Conservation (phyloP, 371 early-diverging fungal genomes). For the Ordospora colligata region DNA sequence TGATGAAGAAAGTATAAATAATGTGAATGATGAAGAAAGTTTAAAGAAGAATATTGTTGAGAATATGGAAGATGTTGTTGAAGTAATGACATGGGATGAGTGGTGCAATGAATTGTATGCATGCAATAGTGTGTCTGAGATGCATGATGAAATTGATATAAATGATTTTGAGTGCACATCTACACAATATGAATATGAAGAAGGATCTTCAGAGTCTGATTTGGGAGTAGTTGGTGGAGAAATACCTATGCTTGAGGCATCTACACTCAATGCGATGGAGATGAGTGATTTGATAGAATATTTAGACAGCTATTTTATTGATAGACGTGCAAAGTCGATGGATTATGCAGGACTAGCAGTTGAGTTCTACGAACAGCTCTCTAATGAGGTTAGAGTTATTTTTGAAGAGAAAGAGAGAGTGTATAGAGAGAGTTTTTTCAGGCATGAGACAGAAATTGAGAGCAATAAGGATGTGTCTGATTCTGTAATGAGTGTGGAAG, state of each 20-base stretch:
- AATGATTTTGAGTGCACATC: neutral
- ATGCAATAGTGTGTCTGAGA: neutral
- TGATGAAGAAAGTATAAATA: too few species aligned
- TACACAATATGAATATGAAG: neutral
- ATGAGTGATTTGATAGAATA: conserved; percentile 18
- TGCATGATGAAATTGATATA: neutral
- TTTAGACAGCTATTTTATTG: conserved; percentile 26
- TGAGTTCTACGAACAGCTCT: conserved; percentile 35
- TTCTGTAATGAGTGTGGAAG: neutral
- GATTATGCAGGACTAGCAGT: conserved; percentile 29
- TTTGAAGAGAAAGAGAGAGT: conserved; percentile 41
- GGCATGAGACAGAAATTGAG: neutral
- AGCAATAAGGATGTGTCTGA: conserved; percentile 7
- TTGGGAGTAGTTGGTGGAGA: conserved; percentile 41
- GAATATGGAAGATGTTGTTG: too few species aligned
- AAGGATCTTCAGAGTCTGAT: conserved; percentile 23
- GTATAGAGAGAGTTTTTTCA: conserved; percentile 33
- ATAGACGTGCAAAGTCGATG: conserved; percentile 26
- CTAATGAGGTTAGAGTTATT: conserved; percentile 14
- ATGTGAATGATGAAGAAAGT: too few species aligned
- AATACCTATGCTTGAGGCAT: conserved; percentile 28
- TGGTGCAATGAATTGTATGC: too few species aligned
- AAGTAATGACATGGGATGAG: too few species aligned
- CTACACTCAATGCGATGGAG: conserved; percentile 29
- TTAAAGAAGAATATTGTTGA: too few species aligned